Conservation (phyloP, 768 basidiomycete species). For the Russula griseocarnosa region DNA sequence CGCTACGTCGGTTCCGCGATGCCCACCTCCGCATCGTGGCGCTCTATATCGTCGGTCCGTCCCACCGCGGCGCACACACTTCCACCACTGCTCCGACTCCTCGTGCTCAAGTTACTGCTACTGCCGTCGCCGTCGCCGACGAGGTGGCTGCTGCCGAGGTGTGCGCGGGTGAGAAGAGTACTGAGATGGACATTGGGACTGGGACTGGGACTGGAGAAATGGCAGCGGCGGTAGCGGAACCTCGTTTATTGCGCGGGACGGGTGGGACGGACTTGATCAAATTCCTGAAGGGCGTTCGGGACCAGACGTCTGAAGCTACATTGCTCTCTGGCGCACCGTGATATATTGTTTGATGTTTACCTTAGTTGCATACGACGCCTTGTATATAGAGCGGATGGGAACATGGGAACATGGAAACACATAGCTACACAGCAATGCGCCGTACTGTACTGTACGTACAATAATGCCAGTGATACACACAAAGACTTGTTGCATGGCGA, state of each 20-base stretch:
- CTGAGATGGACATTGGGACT: constrained; percentile 25
- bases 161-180: neutral
- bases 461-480: neutral
- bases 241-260: constrained; percentile 44
- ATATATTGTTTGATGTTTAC: neutral
- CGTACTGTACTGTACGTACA: neutral
- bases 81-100: neutral
- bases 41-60: constrained; percentile 53
- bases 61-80: constrained; percentile 32
- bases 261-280: constrained; percentile 54
- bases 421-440: too few relatives aligned
- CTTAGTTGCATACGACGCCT: neutral
- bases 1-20: constrained; percentile 55
- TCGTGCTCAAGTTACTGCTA: too few relatives aligned
- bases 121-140: neutral
- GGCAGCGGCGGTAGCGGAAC: neutral
- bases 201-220: constrained; percentile 23
- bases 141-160: neutral
- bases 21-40: constrained; percentile 55
- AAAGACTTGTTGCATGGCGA: neutral
- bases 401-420: neutral
- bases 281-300: constrained; percentile 55
- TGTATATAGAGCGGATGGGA: neutral
- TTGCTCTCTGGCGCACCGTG: constrained; percentile 21
- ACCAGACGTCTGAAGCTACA: constrained; percentile 42